Evolutionary conservation across 192 early-diverging fungal species (phyloP), one percentile per base, ranked within the genome.

Genomic region (Linnemannia exigua): DNA sequence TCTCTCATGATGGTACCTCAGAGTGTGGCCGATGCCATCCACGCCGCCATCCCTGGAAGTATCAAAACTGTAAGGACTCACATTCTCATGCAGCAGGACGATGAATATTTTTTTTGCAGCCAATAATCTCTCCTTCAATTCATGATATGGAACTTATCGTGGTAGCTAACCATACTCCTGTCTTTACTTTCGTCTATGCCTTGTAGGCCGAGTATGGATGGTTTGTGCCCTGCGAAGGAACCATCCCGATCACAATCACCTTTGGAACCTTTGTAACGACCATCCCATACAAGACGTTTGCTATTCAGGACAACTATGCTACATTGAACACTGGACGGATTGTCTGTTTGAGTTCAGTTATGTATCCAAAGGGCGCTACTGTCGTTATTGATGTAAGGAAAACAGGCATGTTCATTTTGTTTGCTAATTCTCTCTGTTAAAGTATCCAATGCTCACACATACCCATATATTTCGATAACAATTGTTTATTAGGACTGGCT

Each of bases 1-100:
- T 89, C 91, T 2, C 75, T 90, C 11, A 77, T 91, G 63, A 74
- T 95, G 86, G 51, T 90, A 0, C 91, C 92, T 15, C 35, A 84
- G 16, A 35, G 28, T 1, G 74, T 89, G 19, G 76, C 89, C 0
- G 63, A 87, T 3, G 70, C 74, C 35, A 84, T 93, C 35, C 89
- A 93, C 72, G 61, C 54, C 4, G 67, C 31, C 7, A 91, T 93
- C 52, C 86, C 88, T 0, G 85, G 86, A 17, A 79, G 90, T 44
- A 35, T 54, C 0, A 67, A 79, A 44, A 8, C 70, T 35, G 66
- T 70, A 70, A 76, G 77, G 33, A 20, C n/a, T 28, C 31, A 22
- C 33, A 1, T 68, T 31, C 35, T 37, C 67, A 17, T 68, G 33
- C 33, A 44, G 9, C 5, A 44, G 41, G 41, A 44, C 41, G n/a